phyloP scores from a whole-genome alignment of 148 eudicot genomes.

The Drosera capensis region DNA sequence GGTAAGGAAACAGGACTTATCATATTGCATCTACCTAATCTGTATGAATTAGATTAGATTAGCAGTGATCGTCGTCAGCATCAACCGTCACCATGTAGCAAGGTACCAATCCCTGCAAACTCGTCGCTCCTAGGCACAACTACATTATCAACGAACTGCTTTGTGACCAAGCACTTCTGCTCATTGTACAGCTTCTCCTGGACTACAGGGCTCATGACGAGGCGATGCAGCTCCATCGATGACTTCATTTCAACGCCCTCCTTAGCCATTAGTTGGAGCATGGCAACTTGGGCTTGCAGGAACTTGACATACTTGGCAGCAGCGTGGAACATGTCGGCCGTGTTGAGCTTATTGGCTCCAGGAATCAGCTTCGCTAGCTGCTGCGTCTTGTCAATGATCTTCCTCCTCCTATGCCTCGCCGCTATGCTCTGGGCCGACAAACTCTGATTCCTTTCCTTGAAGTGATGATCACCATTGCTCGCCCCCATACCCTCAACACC shows the following conservation, averaged over 20 bases:
- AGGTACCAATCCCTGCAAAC: too few relatives aligned
- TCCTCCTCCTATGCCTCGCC: constrained; percentile 1
- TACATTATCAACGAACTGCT: too few relatives aligned
- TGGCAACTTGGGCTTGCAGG: not conserved
- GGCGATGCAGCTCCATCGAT: not conserved
- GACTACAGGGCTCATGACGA: not conserved
- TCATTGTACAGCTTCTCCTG: not conserved
- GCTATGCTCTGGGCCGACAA: not conserved
- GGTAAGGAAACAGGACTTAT: too few relatives aligned
- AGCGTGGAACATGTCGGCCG: not conserved
- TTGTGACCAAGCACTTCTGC: not conserved
- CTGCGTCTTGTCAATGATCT: not conserved
- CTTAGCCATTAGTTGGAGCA: not conserved
- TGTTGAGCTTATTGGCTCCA: not conserved
- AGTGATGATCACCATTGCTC: too few relatives aligned
- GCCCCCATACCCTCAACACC: too few relatives aligned
- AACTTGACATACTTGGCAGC: not conserved
- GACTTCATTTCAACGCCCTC: not conserved
- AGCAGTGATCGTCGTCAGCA: too few relatives aligned
- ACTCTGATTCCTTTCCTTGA: too few relatives aligned
- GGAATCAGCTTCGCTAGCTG: not conserved
- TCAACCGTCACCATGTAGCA: too few relatives aligned
- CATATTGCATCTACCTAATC: too few relatives aligned
- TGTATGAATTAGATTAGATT: too few relatives aligned
- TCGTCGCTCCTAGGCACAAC: too few relatives aligned